A percentile compares a stretch with the other conserved stretches of the same genome.
Evolutionary conservation across 2,329 filamentous ascomycete species (phyloP).

Genomic region (Aureobasidium sp.): DNA sequence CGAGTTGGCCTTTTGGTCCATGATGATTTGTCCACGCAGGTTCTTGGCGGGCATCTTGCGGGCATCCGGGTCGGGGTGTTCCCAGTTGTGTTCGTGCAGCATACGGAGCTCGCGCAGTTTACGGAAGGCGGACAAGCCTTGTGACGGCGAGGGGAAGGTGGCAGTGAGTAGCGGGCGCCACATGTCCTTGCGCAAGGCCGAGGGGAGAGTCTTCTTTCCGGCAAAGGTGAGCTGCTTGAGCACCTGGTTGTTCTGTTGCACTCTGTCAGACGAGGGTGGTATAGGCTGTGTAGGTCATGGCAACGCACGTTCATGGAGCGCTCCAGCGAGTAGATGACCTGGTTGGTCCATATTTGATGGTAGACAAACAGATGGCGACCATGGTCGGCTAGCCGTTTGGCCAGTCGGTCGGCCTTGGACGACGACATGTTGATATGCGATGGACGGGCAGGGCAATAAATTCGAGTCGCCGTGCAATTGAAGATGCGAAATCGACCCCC

Average conservation of each 20-base stretch:
- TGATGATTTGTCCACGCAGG: slow-evolving; percentile 40
- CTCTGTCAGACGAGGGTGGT: slow-evolving; percentile 5
- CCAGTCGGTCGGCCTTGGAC: slow-evolving; percentile 17
- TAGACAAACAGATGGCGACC: slow-evolving; percentile 56
- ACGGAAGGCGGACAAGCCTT: slow-evolving; percentile 47
- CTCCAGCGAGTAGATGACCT: slow-evolving; percentile 54
- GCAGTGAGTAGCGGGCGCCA: slow-evolving; percentile 53
- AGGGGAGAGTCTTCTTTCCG: slow-evolving; percentile 54
- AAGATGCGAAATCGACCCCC: slow-evolving; percentile 2
- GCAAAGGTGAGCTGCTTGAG: slow-evolving; percentile 52
- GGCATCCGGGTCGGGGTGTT: slow-evolving; percentile 18
- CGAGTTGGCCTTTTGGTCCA: slow-evolving; percentile 56
- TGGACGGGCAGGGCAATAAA: background rate
- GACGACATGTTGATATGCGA: background rate
- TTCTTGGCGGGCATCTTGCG: slow-evolving; percentile 22
- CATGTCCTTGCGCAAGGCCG: slow-evolving; percentile 50
- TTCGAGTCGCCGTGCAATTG: background rate
- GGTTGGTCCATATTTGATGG: slow-evolving; percentile 52
- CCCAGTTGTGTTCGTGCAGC: slow-evolving; percentile 49
- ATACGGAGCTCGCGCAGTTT: slow-evolving; percentile 52
- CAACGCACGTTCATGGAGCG: slow-evolving; percentile 44
- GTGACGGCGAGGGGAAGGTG: slow-evolving; percentile 41
- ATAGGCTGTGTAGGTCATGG: background rate
- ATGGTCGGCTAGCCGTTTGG: slow-evolving; percentile 34
- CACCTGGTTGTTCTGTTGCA: slow-evolving; percentile 39